Evolutionary conservation across 1,284 basidiomycete genomes (phyloP).

Genomic region (Rhodotorula sp.): DNA sequence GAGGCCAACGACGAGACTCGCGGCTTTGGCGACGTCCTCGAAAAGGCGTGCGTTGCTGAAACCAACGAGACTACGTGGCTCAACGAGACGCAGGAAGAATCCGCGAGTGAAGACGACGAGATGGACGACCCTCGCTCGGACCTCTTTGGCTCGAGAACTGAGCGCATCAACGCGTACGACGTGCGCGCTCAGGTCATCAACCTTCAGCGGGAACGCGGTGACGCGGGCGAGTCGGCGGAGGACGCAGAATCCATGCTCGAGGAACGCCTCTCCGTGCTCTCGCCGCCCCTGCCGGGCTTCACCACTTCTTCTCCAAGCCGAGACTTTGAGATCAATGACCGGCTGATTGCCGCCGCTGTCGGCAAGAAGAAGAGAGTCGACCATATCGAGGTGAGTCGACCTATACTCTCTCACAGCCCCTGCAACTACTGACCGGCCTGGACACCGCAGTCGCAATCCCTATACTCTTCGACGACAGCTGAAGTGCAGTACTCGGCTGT

Average conservation of each 20-base stretch:
- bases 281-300: neutral
- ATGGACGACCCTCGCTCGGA: conserved; percentile 1
- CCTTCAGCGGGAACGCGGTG: neutral
- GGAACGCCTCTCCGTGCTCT: neutral
- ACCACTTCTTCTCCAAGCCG: conserved; percentile 10
- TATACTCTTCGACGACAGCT: neutral
- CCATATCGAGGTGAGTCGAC: neutral
- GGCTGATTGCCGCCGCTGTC: conserved; percentile 1
- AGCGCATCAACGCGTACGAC: neutral
- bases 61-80: conserved; percentile 12
- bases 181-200: neutral
- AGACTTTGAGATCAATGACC: conserved; percentile 5
- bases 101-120: neutral
- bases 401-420: too few relatives aligned
- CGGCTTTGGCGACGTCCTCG: conserved; percentile 22
- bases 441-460: conserved; percentile 13
- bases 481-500: conserved; percentile 5
- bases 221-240: neutral
- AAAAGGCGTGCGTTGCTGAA: neutral
- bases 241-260: neutral
- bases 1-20: conserved; percentile 35
- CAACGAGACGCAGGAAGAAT: neutral
- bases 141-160: conserved; percentile 4
- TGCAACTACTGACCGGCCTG: neutral
- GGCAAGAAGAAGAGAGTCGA: neutral